A percentile compares a stretch with the other conserved stretches of the same genome.
Conservation (phyloP, 352 stramenopile genomes). For the Phytophthora nicotianae region DNA sequence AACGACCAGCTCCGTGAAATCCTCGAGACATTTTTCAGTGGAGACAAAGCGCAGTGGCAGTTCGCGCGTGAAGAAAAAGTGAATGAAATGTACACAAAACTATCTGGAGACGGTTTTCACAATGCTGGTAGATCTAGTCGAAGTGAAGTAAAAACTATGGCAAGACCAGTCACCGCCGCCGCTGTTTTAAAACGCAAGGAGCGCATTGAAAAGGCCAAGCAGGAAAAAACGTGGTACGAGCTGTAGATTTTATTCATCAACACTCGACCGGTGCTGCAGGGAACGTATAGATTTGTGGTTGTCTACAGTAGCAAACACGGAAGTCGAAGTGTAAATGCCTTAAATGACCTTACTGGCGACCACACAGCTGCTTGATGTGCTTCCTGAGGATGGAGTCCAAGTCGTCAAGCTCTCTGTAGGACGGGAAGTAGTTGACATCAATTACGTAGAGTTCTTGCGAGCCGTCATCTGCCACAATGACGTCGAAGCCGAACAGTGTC, state of each 20-base stretch:
- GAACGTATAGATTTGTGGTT: constrained; percentile 4
- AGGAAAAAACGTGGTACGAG: constrained; percentile 32
- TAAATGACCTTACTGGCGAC: constrained; percentile 15
- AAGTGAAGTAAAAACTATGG: constrained; percentile 5
- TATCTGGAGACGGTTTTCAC: constrained; percentile 2
- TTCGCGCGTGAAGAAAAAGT: constrained; percentile 21
- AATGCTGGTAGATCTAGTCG: neutral
- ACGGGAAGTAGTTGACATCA: constrained; percentile 91
- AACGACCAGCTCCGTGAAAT: constrained; percentile 26
- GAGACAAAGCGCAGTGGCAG: constrained; percentile 24
- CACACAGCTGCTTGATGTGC: constrained; percentile 59
- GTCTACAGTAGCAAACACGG: constrained; percentile 24
- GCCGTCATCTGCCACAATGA: constrained; percentile 70
- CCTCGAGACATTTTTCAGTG: constrained; percentile 31
- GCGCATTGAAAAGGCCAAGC: constrained; percentile 33
- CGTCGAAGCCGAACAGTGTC: constrained; percentile 86
- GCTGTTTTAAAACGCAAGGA: constrained; percentile 35
- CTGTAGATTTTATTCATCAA: constrained; percentile 8
- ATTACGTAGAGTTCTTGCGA: constrained; percentile 71
- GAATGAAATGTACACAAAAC: constrained; percentile 18
- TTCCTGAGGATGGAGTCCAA: constrained; percentile 61
- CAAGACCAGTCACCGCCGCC: constrained; percentile 20
- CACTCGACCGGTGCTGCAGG: too few species aligned
- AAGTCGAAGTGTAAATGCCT: neutral
- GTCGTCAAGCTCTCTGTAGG: constrained; percentile 81